Conservation (phyloP, 129 eudicot genomes). For the Deinandra increscens region DNA sequence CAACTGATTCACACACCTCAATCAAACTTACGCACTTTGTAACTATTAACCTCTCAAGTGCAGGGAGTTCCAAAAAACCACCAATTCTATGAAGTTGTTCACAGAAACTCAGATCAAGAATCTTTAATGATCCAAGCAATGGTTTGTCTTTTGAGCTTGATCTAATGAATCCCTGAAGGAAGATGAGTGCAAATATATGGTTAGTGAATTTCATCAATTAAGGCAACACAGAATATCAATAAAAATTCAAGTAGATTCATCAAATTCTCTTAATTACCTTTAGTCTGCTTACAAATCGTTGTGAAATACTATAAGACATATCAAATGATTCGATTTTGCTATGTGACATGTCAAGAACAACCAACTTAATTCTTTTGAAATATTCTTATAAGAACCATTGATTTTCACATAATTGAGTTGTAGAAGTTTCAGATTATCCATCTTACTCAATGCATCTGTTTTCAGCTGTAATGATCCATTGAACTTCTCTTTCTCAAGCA, state of each 20-base stretch:
- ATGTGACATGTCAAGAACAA: too few species aligned
- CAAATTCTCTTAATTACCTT: constrained; percentile 1
- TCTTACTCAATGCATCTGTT: too few species aligned
- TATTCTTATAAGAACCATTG: too few species aligned
- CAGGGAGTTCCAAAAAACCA: not conserved
- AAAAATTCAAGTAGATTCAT: not conserved
- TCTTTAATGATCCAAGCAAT: constrained; percentile 29
- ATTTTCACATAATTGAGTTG: too few species aligned
- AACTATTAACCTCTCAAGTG: constrained; percentile 22
- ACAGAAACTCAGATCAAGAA: constrained; percentile 37
- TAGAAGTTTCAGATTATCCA: too few species aligned
- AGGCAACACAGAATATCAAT: not conserved
- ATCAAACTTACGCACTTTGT: constrained; percentile 16
- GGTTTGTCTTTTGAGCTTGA: not conserved
- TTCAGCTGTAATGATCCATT: too few species aligned
- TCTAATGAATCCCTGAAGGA: not conserved
- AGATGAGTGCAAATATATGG: not conserved
- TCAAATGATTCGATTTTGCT: constrained; percentile 12
- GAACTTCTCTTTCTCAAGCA: too few species aligned
- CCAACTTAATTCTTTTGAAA: too few species aligned
- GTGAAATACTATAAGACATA: not conserved
- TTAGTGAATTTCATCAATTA: not conserved
- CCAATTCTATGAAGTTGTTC: constrained; percentile 2
- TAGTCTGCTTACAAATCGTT: not conserved
- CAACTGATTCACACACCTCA: constrained; percentile 29